These are phyloP conservation scores for Madurella fahalii DNA, from an alignment of 2,329 filamentous ascomycete genomes.

Conservation along the genomic window DNA sequence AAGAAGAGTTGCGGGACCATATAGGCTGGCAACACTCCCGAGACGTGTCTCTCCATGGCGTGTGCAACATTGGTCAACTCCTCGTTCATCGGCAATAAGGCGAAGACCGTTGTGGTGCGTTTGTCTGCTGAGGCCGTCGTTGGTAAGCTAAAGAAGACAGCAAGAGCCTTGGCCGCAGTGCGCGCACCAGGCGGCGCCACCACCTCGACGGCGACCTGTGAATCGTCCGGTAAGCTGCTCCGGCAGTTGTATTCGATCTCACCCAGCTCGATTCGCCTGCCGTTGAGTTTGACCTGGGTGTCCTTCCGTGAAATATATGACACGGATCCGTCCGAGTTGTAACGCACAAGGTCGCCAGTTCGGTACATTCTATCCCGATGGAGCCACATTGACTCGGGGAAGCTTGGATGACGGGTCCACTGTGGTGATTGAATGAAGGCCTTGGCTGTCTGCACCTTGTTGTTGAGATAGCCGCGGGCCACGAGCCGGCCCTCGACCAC, in stretches of 20 bases:
- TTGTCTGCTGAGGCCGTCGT: background rate
- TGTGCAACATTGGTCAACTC: constrained; percentile 5
- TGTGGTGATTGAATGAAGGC: constrained; percentile 54
- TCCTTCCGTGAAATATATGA: constrained; percentile 61
- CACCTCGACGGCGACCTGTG: constrained; percentile 39
- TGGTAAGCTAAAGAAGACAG: constrained; percentile 20
- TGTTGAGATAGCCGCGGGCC: constrained; percentile 57
- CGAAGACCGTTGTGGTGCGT: constrained; percentile 7
- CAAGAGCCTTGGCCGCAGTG: constrained; percentile 16
- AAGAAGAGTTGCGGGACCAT: constrained; percentile 28
- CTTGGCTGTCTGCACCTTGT: constrained; percentile 52
- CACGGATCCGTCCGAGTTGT: constrained; percentile 49
- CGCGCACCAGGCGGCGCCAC: constrained; percentile 10
- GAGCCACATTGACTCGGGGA: constrained; percentile 18
- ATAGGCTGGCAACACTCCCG: constrained; percentile 19
- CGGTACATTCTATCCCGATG: constrained; percentile 47
- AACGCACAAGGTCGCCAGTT: constrained; percentile 56
- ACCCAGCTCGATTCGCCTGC: constrained; percentile 59
- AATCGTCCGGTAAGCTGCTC: constrained; percentile 39
- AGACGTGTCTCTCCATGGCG: constrained; percentile 13
- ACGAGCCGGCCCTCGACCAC: constrained; percentile 57
- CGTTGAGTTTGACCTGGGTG: constrained; percentile 65
- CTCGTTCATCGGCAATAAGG: constrained; percentile 16
- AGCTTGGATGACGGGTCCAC: constrained; percentile 37
- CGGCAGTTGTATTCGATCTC: constrained; percentile 51